Evolutionary conservation across 768 basidiomycete genomes (phyloP).

Genomic region (Phaeotremella skinneri): DNA sequence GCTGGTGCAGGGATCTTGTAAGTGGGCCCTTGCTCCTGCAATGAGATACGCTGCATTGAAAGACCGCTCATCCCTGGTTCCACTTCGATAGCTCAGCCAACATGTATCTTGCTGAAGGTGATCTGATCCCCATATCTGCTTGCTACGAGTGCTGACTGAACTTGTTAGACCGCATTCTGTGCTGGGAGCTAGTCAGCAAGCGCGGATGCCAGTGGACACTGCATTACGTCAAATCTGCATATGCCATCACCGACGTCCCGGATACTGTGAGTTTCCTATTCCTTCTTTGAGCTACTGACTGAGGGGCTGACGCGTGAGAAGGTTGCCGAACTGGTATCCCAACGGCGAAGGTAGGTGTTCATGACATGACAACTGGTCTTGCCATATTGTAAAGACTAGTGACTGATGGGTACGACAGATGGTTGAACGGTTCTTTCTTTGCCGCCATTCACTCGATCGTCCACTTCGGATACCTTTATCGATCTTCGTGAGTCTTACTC

Average conservation of each 20-base stretch:
- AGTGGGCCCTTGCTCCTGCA: slow-evolving; percentile 22
- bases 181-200: slow-evolving; percentile 98
- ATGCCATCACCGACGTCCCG: slow-evolving; percentile 88
- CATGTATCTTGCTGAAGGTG: slow-evolving; percentile 78
- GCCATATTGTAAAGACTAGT: background rate
- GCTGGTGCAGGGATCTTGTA: slow-evolving; percentile 51
- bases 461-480: slow-evolving; percentile 93
- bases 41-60: background rate
- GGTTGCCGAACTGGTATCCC: slow-evolving; percentile 90
- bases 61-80: slow-evolving; percentile 10
- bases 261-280: slow-evolving; percentile 62
- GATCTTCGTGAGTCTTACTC: slow-evolving; percentile 60
- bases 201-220: slow-evolving; percentile 83
- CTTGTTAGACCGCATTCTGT: slow-evolving; percentile 67
- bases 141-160: background rate
- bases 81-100: slow-evolving; percentile 34
- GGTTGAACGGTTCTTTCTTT: slow-evolving; percentile 98
- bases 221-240: slow-evolving; percentile 94
- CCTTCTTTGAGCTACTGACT: slow-evolving; percentile 2
- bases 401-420: slow-evolving; percentile 56
- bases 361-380: background rate
- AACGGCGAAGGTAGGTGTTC: slow-evolving; percentile 62
- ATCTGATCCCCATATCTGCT: slow-evolving; percentile 3
- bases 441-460: slow-evolving; percentile 87
- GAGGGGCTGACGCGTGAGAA: slow-evolving; percentile 39